Evolutionary conservation across 2,329 filamentous ascomycete species (phyloP).

Genomic region (Colletotrichum sp.): DNA sequence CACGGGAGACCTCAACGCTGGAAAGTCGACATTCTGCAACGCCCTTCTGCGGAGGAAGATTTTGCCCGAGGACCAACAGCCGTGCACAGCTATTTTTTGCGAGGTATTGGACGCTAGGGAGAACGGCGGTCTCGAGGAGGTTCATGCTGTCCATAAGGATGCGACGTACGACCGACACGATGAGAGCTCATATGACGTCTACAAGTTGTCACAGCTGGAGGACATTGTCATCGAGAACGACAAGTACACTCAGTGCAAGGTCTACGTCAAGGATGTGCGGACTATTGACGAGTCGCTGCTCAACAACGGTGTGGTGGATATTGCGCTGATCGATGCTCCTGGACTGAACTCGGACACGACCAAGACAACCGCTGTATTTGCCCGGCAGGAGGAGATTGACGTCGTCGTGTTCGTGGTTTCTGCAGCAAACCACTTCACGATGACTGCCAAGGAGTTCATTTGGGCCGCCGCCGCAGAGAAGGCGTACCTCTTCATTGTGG

Average conservation of each 20-base stretch:
- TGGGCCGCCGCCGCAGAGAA: slow-evolving; percentile 95
- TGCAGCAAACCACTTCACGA: slow-evolving; percentile 95
- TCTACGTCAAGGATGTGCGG: slow-evolving; percentile 91
- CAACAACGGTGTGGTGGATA: slow-evolving; percentile 97
- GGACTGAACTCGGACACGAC: slow-evolving; percentile 95
- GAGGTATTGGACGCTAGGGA: slow-evolving; percentile 93
- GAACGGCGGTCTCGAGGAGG: slow-evolving; percentile 90
- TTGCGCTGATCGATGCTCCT: slow-evolving; percentile 94
- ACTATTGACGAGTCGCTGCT: slow-evolving; percentile 91
- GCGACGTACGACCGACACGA: slow-evolving; percentile 83
- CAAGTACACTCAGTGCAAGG: slow-evolving; percentile 92
- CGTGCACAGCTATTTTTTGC: slow-evolving; percentile 98
- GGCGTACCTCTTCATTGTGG: slow-evolving; percentile 98
- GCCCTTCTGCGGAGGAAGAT: slow-evolving; percentile 92
- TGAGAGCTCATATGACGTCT: slow-evolving; percentile 93
- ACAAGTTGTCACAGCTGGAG: slow-evolving; percentile 77
- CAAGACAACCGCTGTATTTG: slow-evolving; percentile 97
- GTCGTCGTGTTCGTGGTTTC: slow-evolving; percentile 99
- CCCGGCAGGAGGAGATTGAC: slow-evolving; percentile 96
- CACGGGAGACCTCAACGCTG: slow-evolving; percentile 94
- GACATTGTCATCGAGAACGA: slow-evolving; percentile 89
- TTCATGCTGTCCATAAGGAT: slow-evolving; percentile 91
- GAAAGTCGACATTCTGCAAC: slow-evolving; percentile 99
- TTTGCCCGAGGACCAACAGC: slow-evolving; percentile 94
- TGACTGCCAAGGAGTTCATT: slow-evolving; percentile 98